Evolutionary conservation across 768 basidiomycete genomes (phyloP).

Genomic region (Heimioporus sp.): DNA sequence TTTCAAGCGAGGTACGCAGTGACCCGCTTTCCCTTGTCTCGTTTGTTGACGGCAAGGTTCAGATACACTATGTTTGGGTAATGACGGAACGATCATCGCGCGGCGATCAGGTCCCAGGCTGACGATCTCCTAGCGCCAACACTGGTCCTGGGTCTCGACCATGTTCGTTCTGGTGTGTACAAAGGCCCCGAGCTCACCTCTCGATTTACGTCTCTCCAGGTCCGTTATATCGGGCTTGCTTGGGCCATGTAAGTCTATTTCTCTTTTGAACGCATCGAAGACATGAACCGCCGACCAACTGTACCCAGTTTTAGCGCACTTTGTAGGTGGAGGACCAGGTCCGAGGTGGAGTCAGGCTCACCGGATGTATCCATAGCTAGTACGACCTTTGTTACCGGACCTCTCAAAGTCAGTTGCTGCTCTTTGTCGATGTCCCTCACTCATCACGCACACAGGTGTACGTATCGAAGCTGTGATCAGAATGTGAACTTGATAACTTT

Average conservation of each 20-base stretch:
- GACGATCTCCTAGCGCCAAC: background rate
- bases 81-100: background rate
- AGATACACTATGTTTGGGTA: background rate
- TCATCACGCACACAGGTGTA: too few species aligned
- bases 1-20: background rate
- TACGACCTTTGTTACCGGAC: too few species aligned
- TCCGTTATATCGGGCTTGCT: background rate
- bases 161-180: background rate
- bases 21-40: background rate
- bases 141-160: background rate
- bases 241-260: background rate
- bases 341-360: too few species aligned
- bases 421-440: too few species aligned
- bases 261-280: too few species aligned
- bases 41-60: background rate
- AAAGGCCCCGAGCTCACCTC: background rate
- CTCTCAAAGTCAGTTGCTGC: too few species aligned
- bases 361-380: too few species aligned
- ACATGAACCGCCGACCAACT: too few species aligned
- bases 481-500: too few species aligned
- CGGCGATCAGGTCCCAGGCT: background rate
- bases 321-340: background rate
- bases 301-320: background rate
- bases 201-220: background rate
- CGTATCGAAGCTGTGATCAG: too few species aligned